These are phyloP conservation scores for Heritiera littoralis DNA, from an alignment of 345 rosid genomes.

Conservation along the genomic window DNA sequence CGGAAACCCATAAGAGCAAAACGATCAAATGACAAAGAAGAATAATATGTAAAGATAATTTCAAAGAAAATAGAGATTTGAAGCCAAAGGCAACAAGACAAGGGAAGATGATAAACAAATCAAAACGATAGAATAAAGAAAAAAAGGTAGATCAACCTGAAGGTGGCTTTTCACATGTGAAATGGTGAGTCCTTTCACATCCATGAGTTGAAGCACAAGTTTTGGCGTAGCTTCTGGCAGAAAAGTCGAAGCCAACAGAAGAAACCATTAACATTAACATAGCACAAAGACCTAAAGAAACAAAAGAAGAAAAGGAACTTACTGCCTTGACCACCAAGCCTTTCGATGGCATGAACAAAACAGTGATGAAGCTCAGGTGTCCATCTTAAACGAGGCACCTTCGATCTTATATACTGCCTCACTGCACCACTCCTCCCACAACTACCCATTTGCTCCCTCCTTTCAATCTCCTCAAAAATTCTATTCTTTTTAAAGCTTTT, in stretches of 20 bases:
- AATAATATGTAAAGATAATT: neutral
- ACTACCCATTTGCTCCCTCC: constrained; percentile 51
- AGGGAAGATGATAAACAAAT: neutral
- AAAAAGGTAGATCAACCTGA: constrained; percentile 49
- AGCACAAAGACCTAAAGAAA: neutral
- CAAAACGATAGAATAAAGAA: neutral
- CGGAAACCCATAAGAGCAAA: neutral
- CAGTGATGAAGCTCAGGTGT: constrained; percentile 96
- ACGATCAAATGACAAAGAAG: constrained; percentile 3
- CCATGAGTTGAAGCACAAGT: constrained; percentile 96
- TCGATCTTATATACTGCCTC: constrained; percentile 86
- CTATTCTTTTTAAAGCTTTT: constrained; percentile 9
- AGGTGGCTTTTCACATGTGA: constrained; percentile 99
- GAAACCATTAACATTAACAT: neutral
- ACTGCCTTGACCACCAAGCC: constrained; percentile 92
- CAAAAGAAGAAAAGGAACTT: constrained; percentile 18
- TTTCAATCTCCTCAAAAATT: constrained; percentile 10
- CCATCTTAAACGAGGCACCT: constrained; percentile 91
- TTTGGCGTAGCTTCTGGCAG: constrained; percentile 89
- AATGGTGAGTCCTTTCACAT: constrained; percentile 94
- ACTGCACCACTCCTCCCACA: constrained; percentile 76
- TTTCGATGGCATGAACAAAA: constrained; percentile 82
- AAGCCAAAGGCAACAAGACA: neutral
- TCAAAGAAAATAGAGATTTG: neutral
- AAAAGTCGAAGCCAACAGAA: neutral